phyloP scores from a whole-genome alignment of 1,284 basidiomycete species.

The Apiotrichum sp. region DNA sequence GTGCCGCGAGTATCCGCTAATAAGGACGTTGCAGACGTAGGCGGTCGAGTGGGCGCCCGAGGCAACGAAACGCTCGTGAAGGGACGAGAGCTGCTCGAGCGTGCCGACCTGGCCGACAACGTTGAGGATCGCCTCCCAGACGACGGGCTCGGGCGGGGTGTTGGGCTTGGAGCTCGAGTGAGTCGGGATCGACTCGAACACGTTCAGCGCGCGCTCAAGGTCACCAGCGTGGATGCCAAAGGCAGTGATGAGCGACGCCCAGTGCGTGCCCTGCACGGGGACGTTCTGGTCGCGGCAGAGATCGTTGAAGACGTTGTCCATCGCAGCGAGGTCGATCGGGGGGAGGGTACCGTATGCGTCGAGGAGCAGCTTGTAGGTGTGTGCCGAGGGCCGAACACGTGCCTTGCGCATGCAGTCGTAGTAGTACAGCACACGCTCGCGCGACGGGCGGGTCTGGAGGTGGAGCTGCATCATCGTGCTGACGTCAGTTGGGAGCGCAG shows the following conservation, averaged over 20 bases:
- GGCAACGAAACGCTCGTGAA: conserved; percentile 59
- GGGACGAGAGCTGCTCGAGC: conserved; percentile 69
- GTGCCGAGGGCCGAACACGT: conserved; percentile 67
- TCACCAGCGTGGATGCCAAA: conserved; percentile 77
- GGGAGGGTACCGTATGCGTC: conserved; percentile 85
- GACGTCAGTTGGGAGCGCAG: conserved; percentile 34
- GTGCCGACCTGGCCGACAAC: conserved; percentile 74
- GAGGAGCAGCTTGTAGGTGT: conserved; percentile 93
- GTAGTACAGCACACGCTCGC: conserved; percentile 69
- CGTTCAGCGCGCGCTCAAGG: conserved; percentile 64
- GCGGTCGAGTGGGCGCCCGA: conserved; percentile 81
- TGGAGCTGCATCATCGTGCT: conserved; percentile 99
- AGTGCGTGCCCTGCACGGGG: conserved; percentile 74
- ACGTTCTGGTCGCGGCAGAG: conserved; percentile 56
- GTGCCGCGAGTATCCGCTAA: conserved; percentile 74
- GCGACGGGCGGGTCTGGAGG: conserved; percentile 79
- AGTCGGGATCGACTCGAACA: conserved; percentile 71
- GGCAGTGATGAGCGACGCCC: conserved; percentile 85
- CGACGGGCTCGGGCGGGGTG: conserved; percentile 68
- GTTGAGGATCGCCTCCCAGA: conserved; percentile 86
- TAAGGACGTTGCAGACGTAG: conserved; percentile 89
- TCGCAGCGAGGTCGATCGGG: conserved; percentile 67
- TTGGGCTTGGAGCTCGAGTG: conserved; percentile 43
- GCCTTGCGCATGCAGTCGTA: conserved; percentile 63
- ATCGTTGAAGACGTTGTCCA: conserved; percentile 66